These are phyloP conservation scores for Colletotrichum godetiae DNA, from an alignment of 2,329 filamentous ascomycete species.

Conservation along the genomic window DNA sequence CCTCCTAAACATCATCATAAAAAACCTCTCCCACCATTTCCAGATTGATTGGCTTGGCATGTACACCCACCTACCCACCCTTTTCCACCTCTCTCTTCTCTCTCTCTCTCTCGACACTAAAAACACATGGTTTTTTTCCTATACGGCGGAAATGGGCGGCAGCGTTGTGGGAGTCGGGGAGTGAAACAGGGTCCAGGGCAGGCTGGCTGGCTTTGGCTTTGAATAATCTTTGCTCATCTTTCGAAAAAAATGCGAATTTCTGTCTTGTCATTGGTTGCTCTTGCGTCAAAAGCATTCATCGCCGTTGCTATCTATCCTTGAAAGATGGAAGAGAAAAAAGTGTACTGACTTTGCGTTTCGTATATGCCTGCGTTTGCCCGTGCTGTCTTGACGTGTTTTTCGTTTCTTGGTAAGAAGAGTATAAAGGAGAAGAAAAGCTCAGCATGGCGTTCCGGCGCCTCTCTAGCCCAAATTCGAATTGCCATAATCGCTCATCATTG, in stretches of 20 bases:
- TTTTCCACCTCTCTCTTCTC: constrained; percentile 7
- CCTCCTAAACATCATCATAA: constrained; percentile 3
- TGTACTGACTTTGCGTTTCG: not conserved
- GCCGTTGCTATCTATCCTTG: not conserved
- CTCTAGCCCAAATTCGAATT: not conserved
- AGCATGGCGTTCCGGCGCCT: not conserved
- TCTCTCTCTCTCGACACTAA: constrained; percentile 7
- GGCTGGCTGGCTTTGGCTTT: constrained; percentile 26
- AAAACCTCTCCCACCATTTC: constrained; percentile 1
- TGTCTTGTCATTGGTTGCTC: not conserved
- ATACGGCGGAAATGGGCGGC: constrained; percentile 36
- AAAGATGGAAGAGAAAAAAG: not conserved
- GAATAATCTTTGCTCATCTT: constrained; percentile 15
- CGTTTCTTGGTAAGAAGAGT: not conserved
- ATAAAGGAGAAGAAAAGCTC: not conserved
- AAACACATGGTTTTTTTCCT: constrained; percentile 24
- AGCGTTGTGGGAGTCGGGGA: constrained; percentile 39
- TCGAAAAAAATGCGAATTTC: constrained; percentile 7
- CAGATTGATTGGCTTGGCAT: constrained; percentile 27
- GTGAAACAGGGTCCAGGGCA: constrained; percentile 34
- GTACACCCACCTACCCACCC: not conserved
- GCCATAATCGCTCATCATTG: not conserved
- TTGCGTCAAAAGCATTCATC: no score
- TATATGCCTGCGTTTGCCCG: not conserved
- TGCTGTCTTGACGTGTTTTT: not conserved